phyloP scores from a whole-genome alignment of 495 filamentous ascomycete species.

The Podospora fimiseda region DNA sequence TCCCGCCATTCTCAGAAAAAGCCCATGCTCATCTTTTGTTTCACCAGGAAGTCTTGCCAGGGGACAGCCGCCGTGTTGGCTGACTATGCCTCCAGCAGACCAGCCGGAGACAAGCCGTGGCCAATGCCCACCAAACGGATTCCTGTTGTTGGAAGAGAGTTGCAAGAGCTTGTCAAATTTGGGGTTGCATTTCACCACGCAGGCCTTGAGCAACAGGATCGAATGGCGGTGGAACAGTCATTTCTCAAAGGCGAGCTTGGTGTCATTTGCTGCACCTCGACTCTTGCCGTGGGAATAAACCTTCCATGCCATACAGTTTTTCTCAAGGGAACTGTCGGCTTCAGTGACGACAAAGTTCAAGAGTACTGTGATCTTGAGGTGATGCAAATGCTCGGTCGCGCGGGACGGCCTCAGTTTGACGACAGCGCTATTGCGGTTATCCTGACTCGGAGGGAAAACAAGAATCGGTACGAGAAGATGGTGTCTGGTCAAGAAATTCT shows the following conservation, averaged over 20 bases:
- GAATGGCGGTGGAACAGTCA: conserved; percentile 61
- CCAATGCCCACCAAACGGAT: conserved; percentile 51
- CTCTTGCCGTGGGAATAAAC: conserved; percentile 89
- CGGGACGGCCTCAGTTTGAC: conserved; percentile 91
- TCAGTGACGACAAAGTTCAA: conserved; percentile 52
- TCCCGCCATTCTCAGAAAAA: conserved; percentile 68
- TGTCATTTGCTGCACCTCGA: conserved; percentile 94
- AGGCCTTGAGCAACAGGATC: conserved; percentile 67
- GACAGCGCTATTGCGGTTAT: conserved; percentile 79
- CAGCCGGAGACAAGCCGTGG: conserved; percentile 59
- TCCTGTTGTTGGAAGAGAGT: conserved; percentile 51
- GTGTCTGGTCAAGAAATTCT: conserved; percentile 75
- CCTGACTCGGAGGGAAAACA: conserved; percentile 66
- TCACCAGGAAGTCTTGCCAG: conserved; percentile 71
- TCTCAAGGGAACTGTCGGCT: conserved; percentile 82
- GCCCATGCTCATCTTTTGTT: conserved; percentile 91
- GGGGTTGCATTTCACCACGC: conserved; percentile 95
- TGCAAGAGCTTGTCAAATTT: conserved; percentile 56
- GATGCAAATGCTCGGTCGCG: conserved; percentile 97
- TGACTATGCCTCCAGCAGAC: conserved; percentile 55
- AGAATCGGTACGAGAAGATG: conserved; percentile 70
- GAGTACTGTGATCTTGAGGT: conserved; percentile 91
- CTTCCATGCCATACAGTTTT: conserved; percentile 89
- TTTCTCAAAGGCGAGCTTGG: conserved; percentile 72
- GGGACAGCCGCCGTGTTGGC: conserved; percentile 68